These are phyloP conservation scores for Pseudonitzschia multiseries DNA, from an alignment of 108 stramenopile species.

Conservation along the genomic window DNA sequence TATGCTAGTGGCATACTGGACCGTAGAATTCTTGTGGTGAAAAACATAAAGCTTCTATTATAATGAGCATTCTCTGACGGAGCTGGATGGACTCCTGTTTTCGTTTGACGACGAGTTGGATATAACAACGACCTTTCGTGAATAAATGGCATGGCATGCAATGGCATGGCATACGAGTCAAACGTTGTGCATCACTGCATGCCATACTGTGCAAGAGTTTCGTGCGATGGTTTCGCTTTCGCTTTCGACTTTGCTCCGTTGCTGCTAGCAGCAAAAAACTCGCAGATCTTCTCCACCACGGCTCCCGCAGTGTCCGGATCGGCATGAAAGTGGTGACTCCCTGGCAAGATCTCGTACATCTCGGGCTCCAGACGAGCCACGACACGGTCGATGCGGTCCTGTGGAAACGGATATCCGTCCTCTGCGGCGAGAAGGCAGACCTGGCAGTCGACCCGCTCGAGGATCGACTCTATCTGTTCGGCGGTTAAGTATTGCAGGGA, in stretches of 20 bases:
- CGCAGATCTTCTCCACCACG: slow-evolving; percentile 20
- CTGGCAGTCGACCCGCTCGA: slow-evolving; percentile 43
- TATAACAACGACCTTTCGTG: too few species aligned
- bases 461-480: slow-evolving; percentile 52
- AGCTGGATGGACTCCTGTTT: too few species aligned
- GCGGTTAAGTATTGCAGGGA: slow-evolving; percentile 56
- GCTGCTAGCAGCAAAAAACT: neutral
- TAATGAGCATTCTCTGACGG: too few species aligned
- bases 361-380: slow-evolving; percentile 34
- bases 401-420: slow-evolving; percentile 56
- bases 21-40: too few species aligned
- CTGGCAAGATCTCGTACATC: slow-evolving; percentile 35
- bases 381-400: slow-evolving; percentile 21
- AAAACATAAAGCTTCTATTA: too few species aligned
- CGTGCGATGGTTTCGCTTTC: neutral
- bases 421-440: slow-evolving; percentile 48
- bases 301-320: slow-evolving; percentile 60
- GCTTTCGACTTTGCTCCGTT: neutral
- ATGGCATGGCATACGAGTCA: too few species aligned
- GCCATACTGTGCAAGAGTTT: neutral
- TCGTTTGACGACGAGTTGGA: too few species aligned
- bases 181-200: neutral
- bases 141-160: too few species aligned
- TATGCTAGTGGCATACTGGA: too few species aligned
- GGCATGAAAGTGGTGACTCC: slow-evolving; percentile 81